A percentile compares a stretch with the other conserved stretches of the same genome.
Conservation (phyloP, 2,329 filamentous ascomycete genomes). For the Bipolaris zeicola region DNA sequence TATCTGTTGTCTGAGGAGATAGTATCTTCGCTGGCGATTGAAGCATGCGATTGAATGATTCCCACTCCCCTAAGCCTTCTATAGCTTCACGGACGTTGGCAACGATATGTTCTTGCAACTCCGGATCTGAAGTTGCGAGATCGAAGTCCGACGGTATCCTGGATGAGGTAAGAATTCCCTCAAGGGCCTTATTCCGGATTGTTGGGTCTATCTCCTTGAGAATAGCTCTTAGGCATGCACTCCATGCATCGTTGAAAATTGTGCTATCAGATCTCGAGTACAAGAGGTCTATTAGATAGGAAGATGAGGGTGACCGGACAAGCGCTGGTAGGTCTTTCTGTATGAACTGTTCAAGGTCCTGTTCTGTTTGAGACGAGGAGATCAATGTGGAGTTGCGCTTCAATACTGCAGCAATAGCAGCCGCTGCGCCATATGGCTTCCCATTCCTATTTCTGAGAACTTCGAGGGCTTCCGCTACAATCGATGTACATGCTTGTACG, state of each 20-base stretch:
- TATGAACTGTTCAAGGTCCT: conserved; percentile 54
- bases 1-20: conserved; percentile 45
- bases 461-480: conserved; percentile 57
- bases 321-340: conserved; percentile 62
- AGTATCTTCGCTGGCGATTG: conserved; percentile 42
- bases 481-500: conserved; percentile 46
- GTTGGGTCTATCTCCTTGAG: conserved; percentile 37
- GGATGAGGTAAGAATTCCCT: conserved; percentile 43
- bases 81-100: conserved; percentile 38
- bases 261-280: conserved; percentile 52
- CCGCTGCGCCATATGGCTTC: conserved; percentile 70
- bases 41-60: conserved; percentile 44
- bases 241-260: conserved; percentile 41
- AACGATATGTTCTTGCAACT: conserved; percentile 46
- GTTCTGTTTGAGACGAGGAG: conserved; percentile 51
- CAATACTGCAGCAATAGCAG: conserved; percentile 60
- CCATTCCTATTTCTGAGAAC: conserved; percentile 62
- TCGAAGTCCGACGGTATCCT: conserved; percentile 45
- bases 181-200: conserved; percentile 35
- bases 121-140: conserved; percentile 41
- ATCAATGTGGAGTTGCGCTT: conserved; percentile 52
- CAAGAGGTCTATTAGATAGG: conserved; percentile 69
- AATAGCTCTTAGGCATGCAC: conserved; percentile 34
- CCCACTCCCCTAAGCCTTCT: conserved; percentile 43
- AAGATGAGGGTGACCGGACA: conserved; percentile 70